Evolutionary conservation across 352 stramenopile species (phyloP).

Genomic region (Globisporangium viniferum): DNA sequence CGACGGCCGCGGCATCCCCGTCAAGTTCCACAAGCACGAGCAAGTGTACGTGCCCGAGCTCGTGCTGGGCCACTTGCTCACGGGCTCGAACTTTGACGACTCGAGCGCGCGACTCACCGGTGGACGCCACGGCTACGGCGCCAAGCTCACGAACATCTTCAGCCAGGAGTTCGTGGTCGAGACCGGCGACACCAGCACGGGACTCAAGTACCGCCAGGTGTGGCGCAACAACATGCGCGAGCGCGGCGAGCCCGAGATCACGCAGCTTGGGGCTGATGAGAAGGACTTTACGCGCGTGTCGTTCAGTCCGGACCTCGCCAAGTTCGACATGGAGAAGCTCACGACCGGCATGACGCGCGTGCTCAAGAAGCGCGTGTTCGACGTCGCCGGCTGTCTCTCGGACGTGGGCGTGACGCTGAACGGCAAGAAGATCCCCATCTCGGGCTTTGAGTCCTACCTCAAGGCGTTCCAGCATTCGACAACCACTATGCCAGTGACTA

Average conservation of each 20-base stretch:
- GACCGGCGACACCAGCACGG: slow-evolving; percentile 91
- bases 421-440: slow-evolving; percentile 79
- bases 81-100: slow-evolving; percentile 99
- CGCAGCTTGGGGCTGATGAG: slow-evolving; percentile 67
- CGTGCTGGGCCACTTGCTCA: slow-evolving; percentile 98
- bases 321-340: slow-evolving; percentile 96
- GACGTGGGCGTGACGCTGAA: slow-evolving; percentile 94
- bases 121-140: slow-evolving; percentile 93
- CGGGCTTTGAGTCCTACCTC: slow-evolving; percentile 97
- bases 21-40: slow-evolving; percentile 96
- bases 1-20: slow-evolving; percentile 97
- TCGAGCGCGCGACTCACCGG: slow-evolving; percentile 96
- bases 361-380: slow-evolving; percentile 96
- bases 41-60: slow-evolving; percentile 97
- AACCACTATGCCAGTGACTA: slow-evolving; percentile 17
- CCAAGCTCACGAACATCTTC: slow-evolving; percentile 99
- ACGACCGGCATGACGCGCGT: slow-evolving; percentile 93
- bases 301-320: slow-evolving; percentile 95
- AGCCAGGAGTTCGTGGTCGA: slow-evolving; percentile 98
- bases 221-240: slow-evolving; percentile 97
- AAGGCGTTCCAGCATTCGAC: slow-evolving; percentile 80
- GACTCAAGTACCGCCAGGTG: slow-evolving; percentile 85
- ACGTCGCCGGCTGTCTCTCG: slow-evolving; percentile 96
- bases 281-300: slow-evolving; percentile 97
- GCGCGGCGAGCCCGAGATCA: slow-evolving; percentile 82